phyloP scores from a whole-genome alignment of 805 yeast species.

The Lipomyces starkeyi region DNA sequence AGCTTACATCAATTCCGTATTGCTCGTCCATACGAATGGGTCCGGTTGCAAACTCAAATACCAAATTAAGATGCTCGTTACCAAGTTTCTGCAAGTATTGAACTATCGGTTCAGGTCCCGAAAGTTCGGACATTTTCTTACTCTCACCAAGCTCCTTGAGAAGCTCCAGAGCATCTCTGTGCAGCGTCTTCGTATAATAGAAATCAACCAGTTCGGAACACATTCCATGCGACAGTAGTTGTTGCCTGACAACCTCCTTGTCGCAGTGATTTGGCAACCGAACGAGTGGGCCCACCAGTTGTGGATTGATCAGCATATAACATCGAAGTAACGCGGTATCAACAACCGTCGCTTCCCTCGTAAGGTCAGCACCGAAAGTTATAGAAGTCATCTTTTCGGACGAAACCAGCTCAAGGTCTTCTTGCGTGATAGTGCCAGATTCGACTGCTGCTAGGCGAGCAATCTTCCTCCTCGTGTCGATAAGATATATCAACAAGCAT shows the following conservation, averaged over 20 bases:
- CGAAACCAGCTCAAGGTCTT: conserved; percentile 28
- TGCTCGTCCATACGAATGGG: conserved; percentile 51
- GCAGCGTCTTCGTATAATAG: conserved; percentile 66
- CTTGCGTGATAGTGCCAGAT: conserved; percentile 31
- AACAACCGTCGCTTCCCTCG: conserved; percentile 53
- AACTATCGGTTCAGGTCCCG: conserved; percentile 55
- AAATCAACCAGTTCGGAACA: conserved; percentile 78
- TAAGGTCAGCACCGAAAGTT: conserved; percentile 42
- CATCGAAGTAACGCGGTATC: conserved; percentile 82
- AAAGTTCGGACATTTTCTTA: conserved; percentile 39
- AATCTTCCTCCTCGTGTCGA: conserved; percentile 57
- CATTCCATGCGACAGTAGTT: conserved; percentile 56
- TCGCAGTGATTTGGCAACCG: conserved; percentile 79
- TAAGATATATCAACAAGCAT: conserved; percentile 52
- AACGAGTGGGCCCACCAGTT: conserved; percentile 80
- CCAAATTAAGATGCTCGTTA: conserved; percentile 56
- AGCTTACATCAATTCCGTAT: conserved; percentile 47
- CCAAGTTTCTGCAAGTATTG: conserved; percentile 64
- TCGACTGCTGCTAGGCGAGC: conserved; percentile 42
- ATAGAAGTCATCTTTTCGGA: conserved; percentile 34
- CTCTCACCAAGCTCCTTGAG: conserved; percentile 51
- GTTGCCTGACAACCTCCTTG: conserved; percentile 61
- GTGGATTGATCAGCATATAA: conserved; percentile 69
- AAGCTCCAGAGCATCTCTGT: conserved; percentile 69
- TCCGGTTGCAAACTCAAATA: conserved; percentile 64